Evolutionary conservation across 1,139 yeast species (phyloP), one percentile per base, ranked within the genome.

Genomic region (Zhuliangozyma blackwelliae): DNA sequence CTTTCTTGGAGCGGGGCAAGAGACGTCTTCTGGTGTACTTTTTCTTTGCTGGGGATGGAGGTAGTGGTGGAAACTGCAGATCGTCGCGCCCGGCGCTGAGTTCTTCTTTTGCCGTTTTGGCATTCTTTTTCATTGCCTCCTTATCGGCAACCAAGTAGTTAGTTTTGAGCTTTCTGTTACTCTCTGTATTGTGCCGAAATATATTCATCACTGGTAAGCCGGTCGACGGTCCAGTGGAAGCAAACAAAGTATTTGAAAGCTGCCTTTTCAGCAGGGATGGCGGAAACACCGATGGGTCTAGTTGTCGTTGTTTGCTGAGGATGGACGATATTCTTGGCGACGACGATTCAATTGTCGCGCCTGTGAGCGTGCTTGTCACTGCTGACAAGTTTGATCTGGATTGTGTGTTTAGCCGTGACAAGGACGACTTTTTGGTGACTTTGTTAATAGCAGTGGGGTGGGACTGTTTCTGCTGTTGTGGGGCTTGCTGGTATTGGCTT

Each of bases 1-100:
- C 78, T 29, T 55, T 63, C 39, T 64, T 66, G 6, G 74, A 64
- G 34, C 76, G 50, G 3, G 73, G 74, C 40, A 68, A 57, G 27
- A 66, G 50, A 39, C 73, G 59, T 47, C 70, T 59, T 36, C 75
- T 54, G 12, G 72, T 69, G 43, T 66, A 57, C 44, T 68, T 68
- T 43, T 64, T 66, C 38, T 41, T 39, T 29, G 28, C 45, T 27
- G 42, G 42, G 10, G 38, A 4, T 16, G 16, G 16, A 3, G 16
- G 16, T 16, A 16, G 16, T 16, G 16, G 16, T 3, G 16, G 16
- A 16, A 16, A 16, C 16, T 4, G n/a, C n/a, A n/a, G n/a, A 16
- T 16, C 3, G 16, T 16, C 16, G 16, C 16, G 4, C 16, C 16
- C 16, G 3, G 16, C 16, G 16, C 4, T 16, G 16, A 4, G 16